A percentile compares a stretch with the other conserved stretches of the same genome.
phyloP scores from a whole-genome alignment of 768 basidiomycete genomes.

The Mycena albidolilacea region DNA sequence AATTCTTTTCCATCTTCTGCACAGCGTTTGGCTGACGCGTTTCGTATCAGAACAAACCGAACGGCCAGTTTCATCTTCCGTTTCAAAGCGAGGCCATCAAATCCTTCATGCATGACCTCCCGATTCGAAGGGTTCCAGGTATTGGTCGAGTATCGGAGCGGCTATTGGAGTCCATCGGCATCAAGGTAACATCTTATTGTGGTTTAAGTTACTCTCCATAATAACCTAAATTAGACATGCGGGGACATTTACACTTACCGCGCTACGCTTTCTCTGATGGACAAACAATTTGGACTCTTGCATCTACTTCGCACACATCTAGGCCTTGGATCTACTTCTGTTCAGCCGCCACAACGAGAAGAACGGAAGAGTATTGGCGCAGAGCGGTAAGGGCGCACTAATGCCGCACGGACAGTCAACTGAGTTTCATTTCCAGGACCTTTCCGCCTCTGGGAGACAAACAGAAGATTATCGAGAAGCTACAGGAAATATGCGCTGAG shows the following conservation, averaged over 20 bases:
- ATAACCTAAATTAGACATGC: slow-evolving; percentile 71
- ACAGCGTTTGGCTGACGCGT: slow-evolving; percentile 14
- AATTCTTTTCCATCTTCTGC: slow-evolving; percentile 11
- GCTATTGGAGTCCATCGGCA: slow-evolving; percentile 87
- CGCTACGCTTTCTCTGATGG: slow-evolving; percentile 82
- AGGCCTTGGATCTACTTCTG: slow-evolving; percentile 88
- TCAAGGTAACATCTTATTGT: slow-evolving; percentile 69
- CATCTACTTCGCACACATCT: slow-evolving; percentile 87
- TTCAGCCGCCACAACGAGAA: slow-evolving; percentile 81
- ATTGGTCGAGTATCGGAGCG: slow-evolving; percentile 94
- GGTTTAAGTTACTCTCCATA: slow-evolving; percentile 14
- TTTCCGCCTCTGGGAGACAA: slow-evolving; percentile 79
- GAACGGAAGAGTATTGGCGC: slow-evolving; percentile 94
- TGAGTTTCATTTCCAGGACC: slow-evolving; percentile 66
- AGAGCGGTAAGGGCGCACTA: slow-evolving; percentile 71
- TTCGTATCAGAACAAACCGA: slow-evolving; percentile 85
- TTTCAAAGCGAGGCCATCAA: slow-evolving; percentile 76
- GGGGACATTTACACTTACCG: slow-evolving; percentile 90
- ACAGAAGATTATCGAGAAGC: slow-evolving; percentile 78
- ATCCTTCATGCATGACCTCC: slow-evolving; percentile 83
- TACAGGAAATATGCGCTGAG: slow-evolving; percentile 86
- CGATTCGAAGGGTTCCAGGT: slow-evolving; percentile 91
- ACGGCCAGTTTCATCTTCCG: slow-evolving; percentile 88
- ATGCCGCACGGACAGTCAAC: slow-evolving; percentile 12
- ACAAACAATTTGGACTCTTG: slow-evolving; percentile 86